Percentiles rank a stretch among this genome's conserved stretches.
Evolutionary conservation across 208 protist genomes (phyloP).

Genomic region (Trypanosomatidae sp.): DNA sequence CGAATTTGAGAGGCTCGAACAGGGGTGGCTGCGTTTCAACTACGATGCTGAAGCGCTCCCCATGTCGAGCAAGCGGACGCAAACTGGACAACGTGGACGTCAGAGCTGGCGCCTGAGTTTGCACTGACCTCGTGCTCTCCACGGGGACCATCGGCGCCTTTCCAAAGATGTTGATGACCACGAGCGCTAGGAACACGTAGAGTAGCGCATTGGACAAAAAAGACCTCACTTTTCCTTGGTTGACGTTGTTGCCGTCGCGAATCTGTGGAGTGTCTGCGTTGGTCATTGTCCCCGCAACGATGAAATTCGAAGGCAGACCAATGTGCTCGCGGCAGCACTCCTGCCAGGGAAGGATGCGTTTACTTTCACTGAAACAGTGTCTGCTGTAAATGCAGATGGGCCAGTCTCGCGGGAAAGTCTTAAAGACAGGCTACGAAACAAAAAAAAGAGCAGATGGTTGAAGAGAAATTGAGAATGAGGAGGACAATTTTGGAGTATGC

Average conservation of each 20-base stretch:
- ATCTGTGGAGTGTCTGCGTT: background rate
- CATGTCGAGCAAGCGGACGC: slow-evolving; percentile 25
- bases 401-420: background rate
- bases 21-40: slow-evolving; percentile 25
- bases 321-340: background rate
- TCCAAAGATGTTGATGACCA: slow-evolving; percentile 14
- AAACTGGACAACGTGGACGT: background rate
- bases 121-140: background rate
- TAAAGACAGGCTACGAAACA: background rate
- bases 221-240: slow-evolving; percentile 2
- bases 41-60: slow-evolving; percentile 21
- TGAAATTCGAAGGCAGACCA: background rate
- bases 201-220: slow-evolving; percentile 14
- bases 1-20: slow-evolving; percentile 31
- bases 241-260: background rate
- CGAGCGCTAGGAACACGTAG: slow-evolving; percentile 16
- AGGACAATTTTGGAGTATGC: too few species aligned
- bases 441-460: background rate
- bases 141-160: slow-evolving; percentile 7
- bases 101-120: background rate
- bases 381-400: background rate
- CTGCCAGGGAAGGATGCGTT: background rate
- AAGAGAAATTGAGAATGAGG: background rate
- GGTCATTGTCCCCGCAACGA: background rate
- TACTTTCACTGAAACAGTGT: background rate